Base-by-base conservation (phyloP, 2,329 filamentous ascomycete genomes). In the Stachybotrys elegans region DNA sequence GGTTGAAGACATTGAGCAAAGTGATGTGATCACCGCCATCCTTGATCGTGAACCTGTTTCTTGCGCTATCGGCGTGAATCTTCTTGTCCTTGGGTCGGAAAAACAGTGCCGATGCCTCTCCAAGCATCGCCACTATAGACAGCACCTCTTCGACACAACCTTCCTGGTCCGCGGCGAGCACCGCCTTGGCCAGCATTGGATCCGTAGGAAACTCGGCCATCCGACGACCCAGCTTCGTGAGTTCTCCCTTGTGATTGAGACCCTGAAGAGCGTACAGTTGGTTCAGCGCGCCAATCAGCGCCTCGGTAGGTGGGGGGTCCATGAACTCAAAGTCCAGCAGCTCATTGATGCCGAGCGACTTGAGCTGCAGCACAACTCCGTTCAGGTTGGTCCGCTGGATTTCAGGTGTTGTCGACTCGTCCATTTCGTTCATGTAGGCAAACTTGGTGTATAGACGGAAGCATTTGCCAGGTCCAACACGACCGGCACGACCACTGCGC, bases 11-110 rank as follows among this genome's bases (percentile, higher is more conserved):
- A 58, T 95, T 95, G 39, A 97, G 79, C 2, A 95, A 78, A 0
- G 88, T 90, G 5, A 93, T 62, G 56, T 95, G 88, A 60, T 98
- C 93, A 34, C 93, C 93, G 27, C 91, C 91, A 48, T 94, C 90
- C 55, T 89, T 88, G 60, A 92, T 74, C 0, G 89, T 95, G 67
- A 97, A 97, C 2, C 92, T 81, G 27, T 86, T 84, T 13, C 90
- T 83, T 0, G 93, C 93, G 49, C 86, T 88, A 63, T 98, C 92
- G 12, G 93, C 93, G 58, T 96, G 88, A 22, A 96, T 85, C 63
- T 95, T 95, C 73, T 97, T 96, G 68, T 98, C 91, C 61, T 96
- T 95, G 17, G 93, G 91, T 0, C 90, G 79, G 75, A 94, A 95
- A 72, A 96, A 98, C 5, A 98, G 77, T 0, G 90, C 84, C 4